Evolutionary conservation across 306 rosid genomes (phyloP), one percentile per base, ranked within the genome.

Genomic region (Rosa multiflora): DNA sequence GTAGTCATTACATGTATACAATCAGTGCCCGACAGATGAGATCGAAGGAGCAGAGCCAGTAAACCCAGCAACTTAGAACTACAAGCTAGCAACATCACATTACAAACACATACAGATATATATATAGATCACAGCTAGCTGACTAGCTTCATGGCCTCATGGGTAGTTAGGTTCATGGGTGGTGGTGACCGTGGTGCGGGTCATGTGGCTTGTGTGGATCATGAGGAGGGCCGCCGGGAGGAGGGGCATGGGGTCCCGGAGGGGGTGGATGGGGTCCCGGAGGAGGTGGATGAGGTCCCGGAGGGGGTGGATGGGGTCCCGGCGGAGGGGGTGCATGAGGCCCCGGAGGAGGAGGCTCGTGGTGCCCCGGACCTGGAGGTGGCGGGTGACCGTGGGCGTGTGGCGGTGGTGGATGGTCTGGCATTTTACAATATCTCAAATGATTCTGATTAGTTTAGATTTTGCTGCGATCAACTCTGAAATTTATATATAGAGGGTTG

Each of bases 201-300:
- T 26, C 68, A 67, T 14, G 72, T 2, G 81, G 85, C 35, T 80
- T 76, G 79, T 82, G 85, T 44, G 87, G 90, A 3, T 75, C 85
- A 64, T 64, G 70, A 4, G 79, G 88, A 49, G 83, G 83, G 6
- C 78, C 44, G 20, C 70, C 75, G 8, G 10, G 66, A 5, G 66
- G 85, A n/a, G 81, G 81, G 0, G 77, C 75, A 0, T 68, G 82
- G 17, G 82, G 89, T 58, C 87, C 89, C 0, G 79, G 87, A 1
- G 85, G 85, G 0, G 82, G 79, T 1, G 80, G 20, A 0, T 66
- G 82, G 14, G 81, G 88, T 55, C 89, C 88, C 0, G 87, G 82
- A 40, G 84, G 87, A 42, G 89, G 88, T 20, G 83, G 37, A 32
- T 68, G 82, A 13, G 82, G 89, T 58, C 87, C 89, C 0, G 79